phyloP scores from a whole-genome alignment of 129 eudicot species.

The Pulicaria dysenterica region DNA sequence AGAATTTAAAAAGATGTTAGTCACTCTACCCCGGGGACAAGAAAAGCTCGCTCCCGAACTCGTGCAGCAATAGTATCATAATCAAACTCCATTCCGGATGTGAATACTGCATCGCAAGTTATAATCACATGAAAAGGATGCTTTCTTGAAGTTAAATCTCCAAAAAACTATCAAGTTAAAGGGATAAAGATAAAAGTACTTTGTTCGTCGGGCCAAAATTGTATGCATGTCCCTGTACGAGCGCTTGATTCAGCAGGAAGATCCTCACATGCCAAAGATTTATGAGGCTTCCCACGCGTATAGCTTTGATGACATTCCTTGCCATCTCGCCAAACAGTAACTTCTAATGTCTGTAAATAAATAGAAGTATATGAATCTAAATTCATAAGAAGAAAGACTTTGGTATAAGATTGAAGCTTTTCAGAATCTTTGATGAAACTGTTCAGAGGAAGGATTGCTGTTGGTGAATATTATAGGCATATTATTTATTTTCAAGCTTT shows the following conservation, averaged over 20 bases:
- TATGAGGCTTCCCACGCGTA: conserved; percentile 83
- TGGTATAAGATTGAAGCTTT: not conserved
- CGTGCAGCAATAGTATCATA: conserved; percentile 91
- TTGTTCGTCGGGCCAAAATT: conserved; percentile 84
- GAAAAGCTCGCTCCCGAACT: conserved; percentile 91
- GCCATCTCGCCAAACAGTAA: conserved; percentile 93
- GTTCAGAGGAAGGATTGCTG: not conserved
- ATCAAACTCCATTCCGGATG: conserved; percentile 81
- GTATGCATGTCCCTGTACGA: conserved; percentile 72
- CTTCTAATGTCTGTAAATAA: conserved; percentile 67
- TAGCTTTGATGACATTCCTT: conserved; percentile 78
- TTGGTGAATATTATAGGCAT: not conserved
- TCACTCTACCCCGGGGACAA: conserved; percentile 77
- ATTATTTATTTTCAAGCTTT: not conserved
- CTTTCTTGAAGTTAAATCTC: conserved; percentile 4
- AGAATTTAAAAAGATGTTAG: conserved; percentile 11
- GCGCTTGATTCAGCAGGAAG: conserved; percentile 51
- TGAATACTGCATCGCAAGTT: conserved; percentile 67
- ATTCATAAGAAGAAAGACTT: not conserved
- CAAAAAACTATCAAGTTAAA: not conserved
- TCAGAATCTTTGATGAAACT: not conserved
- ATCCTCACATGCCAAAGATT: conserved; percentile 53
- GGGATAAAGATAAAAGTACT: conserved; percentile 35
- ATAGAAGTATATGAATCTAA: conserved; percentile 15
- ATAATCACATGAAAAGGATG: not conserved